Conservation (phyloP, 306 rosid species). For the Ammopiptanthus mongolicus region DNA sequence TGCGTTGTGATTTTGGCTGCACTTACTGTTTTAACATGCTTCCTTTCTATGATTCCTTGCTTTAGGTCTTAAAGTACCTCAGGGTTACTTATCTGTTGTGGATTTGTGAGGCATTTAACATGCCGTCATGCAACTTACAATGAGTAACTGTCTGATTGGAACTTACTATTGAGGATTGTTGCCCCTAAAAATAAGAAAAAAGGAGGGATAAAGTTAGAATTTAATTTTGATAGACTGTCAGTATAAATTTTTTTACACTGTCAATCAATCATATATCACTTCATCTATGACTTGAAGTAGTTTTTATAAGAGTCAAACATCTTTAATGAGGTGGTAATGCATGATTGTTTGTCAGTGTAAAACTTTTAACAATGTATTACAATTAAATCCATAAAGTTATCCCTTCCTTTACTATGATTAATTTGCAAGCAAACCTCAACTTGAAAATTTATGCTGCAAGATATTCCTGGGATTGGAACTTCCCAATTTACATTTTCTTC, state of each 20-base stretch:
- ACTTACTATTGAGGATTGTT: not conserved
- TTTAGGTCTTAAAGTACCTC: not conserved
- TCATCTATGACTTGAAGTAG: no score
- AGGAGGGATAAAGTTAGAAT: not conserved
- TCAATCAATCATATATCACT: no score
- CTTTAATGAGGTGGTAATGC: no score
- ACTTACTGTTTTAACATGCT: not conserved
- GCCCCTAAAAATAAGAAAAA: not conserved
- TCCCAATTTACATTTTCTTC: not conserved
- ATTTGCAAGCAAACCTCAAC: not conserved
- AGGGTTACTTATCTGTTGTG: not conserved
- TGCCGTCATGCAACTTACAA: not conserved
- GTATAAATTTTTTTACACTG: no score
- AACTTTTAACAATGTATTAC: no score
- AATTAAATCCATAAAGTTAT: not conserved
- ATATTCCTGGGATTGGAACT: not conserved
- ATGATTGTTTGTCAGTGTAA: no score
- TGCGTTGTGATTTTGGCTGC: slow-evolving; percentile 28
- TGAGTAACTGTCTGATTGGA: not conserved
- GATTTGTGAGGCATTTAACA: not conserved
- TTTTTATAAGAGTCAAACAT: no score
- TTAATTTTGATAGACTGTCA: no score
- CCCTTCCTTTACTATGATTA: not conserved
- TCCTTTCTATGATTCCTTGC: not conserved
- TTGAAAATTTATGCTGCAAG: not conserved